Evolutionary conservation across 2,329 filamentous ascomycete genomes (phyloP), one percentile per base, ranked within the genome.

Genomic region (Daldinia sp.): DNA sequence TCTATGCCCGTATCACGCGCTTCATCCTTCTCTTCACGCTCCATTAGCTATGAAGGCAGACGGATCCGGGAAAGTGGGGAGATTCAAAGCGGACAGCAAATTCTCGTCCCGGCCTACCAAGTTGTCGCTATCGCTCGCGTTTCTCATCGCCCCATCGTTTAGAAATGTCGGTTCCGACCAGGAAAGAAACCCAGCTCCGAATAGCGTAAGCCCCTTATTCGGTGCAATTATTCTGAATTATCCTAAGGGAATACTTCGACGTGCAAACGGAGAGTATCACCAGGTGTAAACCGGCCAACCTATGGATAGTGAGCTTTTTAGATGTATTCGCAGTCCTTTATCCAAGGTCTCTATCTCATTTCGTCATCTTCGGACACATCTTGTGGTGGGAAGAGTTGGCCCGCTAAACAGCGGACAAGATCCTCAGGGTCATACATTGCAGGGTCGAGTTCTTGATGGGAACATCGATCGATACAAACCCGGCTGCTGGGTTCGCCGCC

Each of bases 211-310:
- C 5, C 6, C 18, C 33, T 35, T 37, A 10, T 37, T 55, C 10
- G 30, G 51, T 9, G 28, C 30, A 13, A 6, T 20, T 20, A 12
- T 10, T 6, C 12, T 23, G n/a, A 1, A 4, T 4, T 55, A 15
- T 15, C 33, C 12, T 9, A 26, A 3, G 30, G 18, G 23, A 18
- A 28, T 30, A 23, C 28, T 50, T 28, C 12, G 23, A 59, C 51
- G 51, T 55, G 13, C 53, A 75, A 65, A 13, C 10, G 41, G 20
- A 46, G 1, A 30, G 72, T 60, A 1, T 66, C 61, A 42, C 77
- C 75, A 1, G 76, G 74, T 6, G 76, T 66, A 26, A 63, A 2
- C 41, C 78, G 73, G 48, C 76, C 76, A 1, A 79, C 71, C 69
- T 75, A 76, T 18, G n/a, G n/a, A n/a, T n/a, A n/a, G n/a, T n/a